Evolutionary conservation across 495 filamentous ascomycete species (phyloP).

Genomic region (Patellaria atrata): DNA sequence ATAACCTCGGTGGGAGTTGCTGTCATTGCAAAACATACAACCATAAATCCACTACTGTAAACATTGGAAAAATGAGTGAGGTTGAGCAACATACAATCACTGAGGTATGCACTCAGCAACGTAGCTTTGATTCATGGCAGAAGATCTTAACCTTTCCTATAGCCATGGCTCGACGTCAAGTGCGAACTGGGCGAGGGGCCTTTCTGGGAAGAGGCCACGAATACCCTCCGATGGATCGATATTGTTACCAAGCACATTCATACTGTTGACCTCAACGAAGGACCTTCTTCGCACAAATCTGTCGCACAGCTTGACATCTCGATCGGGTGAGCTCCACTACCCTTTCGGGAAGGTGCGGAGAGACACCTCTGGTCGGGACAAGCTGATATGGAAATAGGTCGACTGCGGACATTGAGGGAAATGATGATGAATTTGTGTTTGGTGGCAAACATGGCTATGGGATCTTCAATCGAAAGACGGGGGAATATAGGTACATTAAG

Average conservation of each 20-base stretch:
- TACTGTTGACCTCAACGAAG: slow-evolving; percentile 50
- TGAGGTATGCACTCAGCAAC: slow-evolving; percentile 19
- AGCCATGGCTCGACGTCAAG: slow-evolving; percentile 63
- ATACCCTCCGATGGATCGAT: slow-evolving; percentile 77
- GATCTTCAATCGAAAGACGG: slow-evolving; percentile 52
- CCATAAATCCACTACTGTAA: no score
- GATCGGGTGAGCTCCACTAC: slow-evolving; percentile 39
- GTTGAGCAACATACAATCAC: slow-evolving; percentile 25
- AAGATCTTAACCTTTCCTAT: neutral
- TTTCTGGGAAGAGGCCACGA: slow-evolving; percentile 52
- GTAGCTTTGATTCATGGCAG: slow-evolving; percentile 1
- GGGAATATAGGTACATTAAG: slow-evolving; percentile 45
- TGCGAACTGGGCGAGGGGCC: slow-evolving; percentile 74
- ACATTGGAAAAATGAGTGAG: slow-evolving; percentile 16
- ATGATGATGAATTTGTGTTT: slow-evolving; percentile 53
- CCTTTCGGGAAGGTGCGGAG: neutral
- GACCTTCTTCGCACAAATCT: slow-evolving; percentile 47
- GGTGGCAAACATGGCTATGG: slow-evolving; percentile 74
- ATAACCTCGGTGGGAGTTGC: no score
- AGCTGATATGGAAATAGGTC: slow-evolving; percentile 32
- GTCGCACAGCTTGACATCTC: slow-evolving; percentile 47
- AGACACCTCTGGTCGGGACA: neutral
- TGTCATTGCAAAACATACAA: no score
- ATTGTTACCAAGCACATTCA: slow-evolving; percentile 70
- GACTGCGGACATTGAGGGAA: slow-evolving; percentile 67